A percentile compares a stretch with the other conserved stretches of the same genome.
These are phyloP conservation scores for Mycena crocata DNA, from an alignment of 768 basidiomycete species.

Conservation along the genomic window DNA sequence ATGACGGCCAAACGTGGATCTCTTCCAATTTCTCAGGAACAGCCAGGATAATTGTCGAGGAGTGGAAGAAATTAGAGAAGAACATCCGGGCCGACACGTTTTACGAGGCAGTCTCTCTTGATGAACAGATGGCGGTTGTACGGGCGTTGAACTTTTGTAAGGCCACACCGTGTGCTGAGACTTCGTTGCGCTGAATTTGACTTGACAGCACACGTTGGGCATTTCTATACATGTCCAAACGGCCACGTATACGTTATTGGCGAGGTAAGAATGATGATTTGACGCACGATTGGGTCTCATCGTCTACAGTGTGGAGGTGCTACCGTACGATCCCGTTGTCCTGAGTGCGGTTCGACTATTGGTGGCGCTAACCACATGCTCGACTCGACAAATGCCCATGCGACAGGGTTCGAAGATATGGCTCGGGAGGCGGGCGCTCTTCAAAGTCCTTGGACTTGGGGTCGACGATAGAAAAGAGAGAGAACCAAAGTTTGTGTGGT, in stretches of 20 bases:
- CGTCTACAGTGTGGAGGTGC: constrained; percentile 68
- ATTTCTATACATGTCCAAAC: constrained; percentile 65
- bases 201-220: constrained; percentile 51
- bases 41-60: constrained; percentile 53
- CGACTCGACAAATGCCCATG: constrained; percentile 55
- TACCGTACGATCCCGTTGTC: constrained; percentile 58
- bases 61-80: constrained; percentile 58
- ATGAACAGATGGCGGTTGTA: constrained; percentile 65
- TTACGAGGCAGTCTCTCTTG: constrained; percentile 63
- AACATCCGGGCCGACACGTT: constrained; percentile 56
- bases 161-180: constrained; percentile 17
- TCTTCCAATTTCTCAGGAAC: constrained; percentile 51
- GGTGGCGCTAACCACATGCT: constrained; percentile 62
- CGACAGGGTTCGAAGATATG: constrained; percentile 59
- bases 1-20: constrained; percentile 56
- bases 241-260: constrained; percentile 73
- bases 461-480: too few relatives aligned
- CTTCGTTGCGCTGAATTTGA: neutral
- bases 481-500: too few relatives aligned
- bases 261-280: constrained; percentile 52
- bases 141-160: constrained; percentile 63
- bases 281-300: neutral
- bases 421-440: constrained; percentile 45
- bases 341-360: constrained; percentile 67
- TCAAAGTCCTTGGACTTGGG: constrained; percentile 47